phyloP scores from a whole-genome alignment of 73 alveolate species.

The Symbiodinium pilosum region DNA sequence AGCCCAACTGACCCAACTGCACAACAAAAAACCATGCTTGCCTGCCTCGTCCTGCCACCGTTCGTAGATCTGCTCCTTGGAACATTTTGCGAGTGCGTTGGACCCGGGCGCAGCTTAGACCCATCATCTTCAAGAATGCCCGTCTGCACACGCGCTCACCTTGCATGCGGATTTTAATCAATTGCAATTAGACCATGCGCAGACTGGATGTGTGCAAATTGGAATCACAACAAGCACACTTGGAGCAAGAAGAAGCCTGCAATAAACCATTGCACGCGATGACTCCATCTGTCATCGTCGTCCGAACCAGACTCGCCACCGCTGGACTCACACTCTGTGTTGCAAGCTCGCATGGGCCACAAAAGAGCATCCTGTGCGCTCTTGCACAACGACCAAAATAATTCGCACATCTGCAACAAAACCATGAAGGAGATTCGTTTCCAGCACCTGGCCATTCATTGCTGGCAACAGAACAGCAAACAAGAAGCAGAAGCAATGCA shows the following conservation, averaged over 20 bases:
- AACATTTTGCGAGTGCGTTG: neutral
- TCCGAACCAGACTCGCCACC: neutral
- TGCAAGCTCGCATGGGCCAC: neutral
- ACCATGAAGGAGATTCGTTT: neutral
- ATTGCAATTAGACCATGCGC: too few species aligned
- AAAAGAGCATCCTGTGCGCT: neutral
- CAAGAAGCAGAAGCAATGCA: too few species aligned
- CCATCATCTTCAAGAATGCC: neutral
- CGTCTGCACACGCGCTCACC: neutral
- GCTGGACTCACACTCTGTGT: neutral
- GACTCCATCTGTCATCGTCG: neutral
- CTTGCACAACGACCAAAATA: neutral
- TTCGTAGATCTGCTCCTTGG: neutral
- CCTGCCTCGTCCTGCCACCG: neutral
- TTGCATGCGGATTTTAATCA: neutral
- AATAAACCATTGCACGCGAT: too few species aligned
- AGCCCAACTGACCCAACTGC: too few species aligned
- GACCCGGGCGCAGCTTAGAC: neutral
- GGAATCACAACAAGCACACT: too few species aligned
- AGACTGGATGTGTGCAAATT: too few species aligned
- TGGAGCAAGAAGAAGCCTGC: too few species aligned
- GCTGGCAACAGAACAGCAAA: too few species aligned
- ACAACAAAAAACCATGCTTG: too few species aligned
- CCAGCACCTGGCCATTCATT: slow-evolving; percentile 45
- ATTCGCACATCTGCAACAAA: neutral